A percentile compares a stretch with the other conserved stretches of the same genome.
Evolutionary conservation across 495 filamentous ascomycete genomes (phyloP).

Genomic region (Penicillium lividum): DNA sequence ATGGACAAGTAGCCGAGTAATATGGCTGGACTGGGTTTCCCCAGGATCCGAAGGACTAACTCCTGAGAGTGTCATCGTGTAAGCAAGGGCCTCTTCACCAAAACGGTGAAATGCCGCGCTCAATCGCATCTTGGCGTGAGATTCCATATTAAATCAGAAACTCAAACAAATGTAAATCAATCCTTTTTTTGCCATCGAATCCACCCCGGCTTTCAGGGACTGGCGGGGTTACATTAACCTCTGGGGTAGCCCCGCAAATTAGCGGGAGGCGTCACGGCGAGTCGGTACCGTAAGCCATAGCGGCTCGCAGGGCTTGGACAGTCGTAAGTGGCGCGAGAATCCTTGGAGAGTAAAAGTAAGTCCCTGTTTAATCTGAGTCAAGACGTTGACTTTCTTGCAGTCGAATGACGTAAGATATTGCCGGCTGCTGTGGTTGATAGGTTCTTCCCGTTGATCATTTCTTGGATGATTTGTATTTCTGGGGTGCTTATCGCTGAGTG

Average conservation of each 20-base stretch:
- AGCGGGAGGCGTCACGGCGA: slow-evolving; percentile 2
- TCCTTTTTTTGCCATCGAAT: not conserved
- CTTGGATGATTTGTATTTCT: slow-evolving; percentile 14
- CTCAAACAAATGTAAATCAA: not conserved
- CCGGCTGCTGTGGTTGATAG: slow-evolving; percentile 11
- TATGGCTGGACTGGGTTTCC: no score
- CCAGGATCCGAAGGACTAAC: no score
- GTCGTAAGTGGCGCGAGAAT: not conserved
- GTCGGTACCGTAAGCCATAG: not conserved
- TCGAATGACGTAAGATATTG: slow-evolving; percentile 16
- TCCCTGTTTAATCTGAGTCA: not conserved
- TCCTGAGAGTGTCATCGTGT: not conserved
- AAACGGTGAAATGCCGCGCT: slow-evolving; percentile 21
- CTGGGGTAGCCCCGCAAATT: not conserved
- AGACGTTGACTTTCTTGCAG: not conserved
- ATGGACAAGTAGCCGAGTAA: no score
- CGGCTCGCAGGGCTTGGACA: not conserved
- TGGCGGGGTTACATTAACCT: not conserved
- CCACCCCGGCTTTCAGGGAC: not conserved
- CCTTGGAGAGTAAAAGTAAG: not conserved
- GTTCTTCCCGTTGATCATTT: slow-evolving; percentile 14
- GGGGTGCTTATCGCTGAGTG: slow-evolving; percentile 6
- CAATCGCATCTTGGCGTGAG: not conserved
- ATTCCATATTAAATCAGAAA: not conserved
- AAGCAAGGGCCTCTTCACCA: not conserved